Evolutionary conservation across 805 yeast genomes (phyloP).

Genomic region (Spathaspora boniae): DNA sequence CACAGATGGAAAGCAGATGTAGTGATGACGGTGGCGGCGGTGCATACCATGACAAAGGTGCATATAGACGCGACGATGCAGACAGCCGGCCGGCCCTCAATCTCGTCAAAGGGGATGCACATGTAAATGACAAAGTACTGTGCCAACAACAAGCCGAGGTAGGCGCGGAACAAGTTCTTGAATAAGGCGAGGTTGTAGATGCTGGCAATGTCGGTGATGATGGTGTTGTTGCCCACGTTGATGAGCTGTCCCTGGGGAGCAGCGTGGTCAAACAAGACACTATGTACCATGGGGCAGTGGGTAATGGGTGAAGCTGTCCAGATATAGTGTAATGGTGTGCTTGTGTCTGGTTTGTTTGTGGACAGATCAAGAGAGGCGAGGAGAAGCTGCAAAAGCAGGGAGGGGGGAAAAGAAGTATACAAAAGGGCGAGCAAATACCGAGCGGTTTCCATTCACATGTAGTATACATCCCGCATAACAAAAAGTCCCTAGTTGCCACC

Average conservation of each 20-base stretch:
- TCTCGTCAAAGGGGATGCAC: slow-evolving; percentile 32
- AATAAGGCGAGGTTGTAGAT: slow-evolving; percentile 14
- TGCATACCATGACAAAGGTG: slow-evolving; percentile 20
- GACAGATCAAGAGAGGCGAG: neutral
- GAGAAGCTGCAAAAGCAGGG: neutral
- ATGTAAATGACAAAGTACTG: slow-evolving; percentile 29
- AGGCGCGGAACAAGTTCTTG: slow-evolving; percentile 14
- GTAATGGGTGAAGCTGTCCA: neutral
- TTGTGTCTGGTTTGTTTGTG: slow-evolving; percentile 1
- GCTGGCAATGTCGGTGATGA: slow-evolving; percentile 12
- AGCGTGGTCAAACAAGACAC: slow-evolving; percentile 16
- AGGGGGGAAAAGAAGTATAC: slow-evolving; percentile 1
- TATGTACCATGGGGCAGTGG: slow-evolving; percentile 12
- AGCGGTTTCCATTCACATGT: neutral
- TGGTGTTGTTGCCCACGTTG: slow-evolving; percentile 10
- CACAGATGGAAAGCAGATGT: neutral
- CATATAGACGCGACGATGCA: slow-evolving; percentile 19
- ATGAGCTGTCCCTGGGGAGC: slow-evolving; percentile 12
- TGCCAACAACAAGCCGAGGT: slow-evolving; percentile 19
- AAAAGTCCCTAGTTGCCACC: neutral
- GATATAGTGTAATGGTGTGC: neutral
- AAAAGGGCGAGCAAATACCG: neutral
- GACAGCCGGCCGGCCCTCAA: slow-evolving; percentile 29
- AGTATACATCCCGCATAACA: too few relatives aligned
- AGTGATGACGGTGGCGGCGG: neutral